These are phyloP conservation scores for Sporothrix brunneoviolacea DNA, from an alignment of 2,329 filamentous ascomycete genomes.

Conservation along the genomic window DNA sequence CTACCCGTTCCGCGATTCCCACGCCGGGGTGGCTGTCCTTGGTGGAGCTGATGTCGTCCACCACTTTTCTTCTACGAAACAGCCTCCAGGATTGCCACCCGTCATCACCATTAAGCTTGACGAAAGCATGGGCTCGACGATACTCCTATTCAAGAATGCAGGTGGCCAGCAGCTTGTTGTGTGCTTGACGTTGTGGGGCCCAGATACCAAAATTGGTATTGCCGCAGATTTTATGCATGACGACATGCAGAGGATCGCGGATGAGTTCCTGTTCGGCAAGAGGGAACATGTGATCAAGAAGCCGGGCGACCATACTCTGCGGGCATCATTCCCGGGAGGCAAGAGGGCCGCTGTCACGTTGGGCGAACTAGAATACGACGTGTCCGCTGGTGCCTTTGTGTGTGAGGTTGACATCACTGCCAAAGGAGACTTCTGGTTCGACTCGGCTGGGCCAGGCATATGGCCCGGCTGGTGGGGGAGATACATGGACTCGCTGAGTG, in stretches of 20 bases:
- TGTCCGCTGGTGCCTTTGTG: not conserved
- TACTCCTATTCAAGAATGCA: slow-evolving; percentile 3
- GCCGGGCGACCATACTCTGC: not conserved
- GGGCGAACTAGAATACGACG: not conserved
- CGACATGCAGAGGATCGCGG: slow-evolving; percentile 1
- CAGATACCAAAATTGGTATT: slow-evolving; percentile 2
- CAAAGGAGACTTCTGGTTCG: slow-evolving; percentile 1
- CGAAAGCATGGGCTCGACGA: not conserved
- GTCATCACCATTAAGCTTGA: not conserved
- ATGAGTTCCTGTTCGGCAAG: slow-evolving; percentile 9
- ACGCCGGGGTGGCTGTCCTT: too few species aligned
- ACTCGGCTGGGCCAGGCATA: slow-evolving; percentile 1
- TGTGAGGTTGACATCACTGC: not conserved
- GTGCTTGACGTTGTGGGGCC: slow-evolving; percentile 7
- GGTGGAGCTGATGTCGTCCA: too few species aligned
- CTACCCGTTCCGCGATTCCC: not conserved
- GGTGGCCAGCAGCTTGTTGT: not conserved
- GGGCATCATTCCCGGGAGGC: not conserved
- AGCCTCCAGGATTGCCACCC: not conserved
- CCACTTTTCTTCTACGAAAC: not conserved
- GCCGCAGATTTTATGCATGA: not conserved
- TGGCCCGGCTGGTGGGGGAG: slow-evolving; percentile 5
- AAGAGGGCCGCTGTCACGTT: not conserved
- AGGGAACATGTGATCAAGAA: not conserved
- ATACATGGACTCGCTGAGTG: not conserved